Evolutionary conservation across 768 basidiomycete species (phyloP).

Genomic region (Mycena rebaudengoi): DNA sequence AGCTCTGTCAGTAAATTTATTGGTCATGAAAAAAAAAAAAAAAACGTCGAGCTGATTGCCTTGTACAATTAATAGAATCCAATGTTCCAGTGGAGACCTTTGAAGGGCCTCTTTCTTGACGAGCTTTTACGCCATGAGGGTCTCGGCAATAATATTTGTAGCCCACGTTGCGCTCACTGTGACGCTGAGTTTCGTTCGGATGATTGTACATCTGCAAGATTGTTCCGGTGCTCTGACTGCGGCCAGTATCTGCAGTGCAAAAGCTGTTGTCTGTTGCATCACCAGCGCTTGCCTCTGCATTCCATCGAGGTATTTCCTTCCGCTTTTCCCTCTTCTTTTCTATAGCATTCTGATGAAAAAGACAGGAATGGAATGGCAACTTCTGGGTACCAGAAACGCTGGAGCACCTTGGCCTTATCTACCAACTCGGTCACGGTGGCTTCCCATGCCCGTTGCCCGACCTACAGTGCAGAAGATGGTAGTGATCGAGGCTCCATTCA

Average conservation of each 20-base stretch:
- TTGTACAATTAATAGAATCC: conserved; percentile 13
- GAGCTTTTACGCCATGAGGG: conserved; percentile 9
- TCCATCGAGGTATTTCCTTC: background rate
- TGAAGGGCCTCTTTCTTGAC: background rate
- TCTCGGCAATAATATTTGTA: background rate
- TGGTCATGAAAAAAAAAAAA: too few species aligned
- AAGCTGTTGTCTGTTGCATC: background rate
- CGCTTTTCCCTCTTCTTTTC: too few species aligned
- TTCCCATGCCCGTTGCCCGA: too few species aligned
- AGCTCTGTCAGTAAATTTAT: conserved; percentile 1
- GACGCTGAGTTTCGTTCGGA: too few species aligned
- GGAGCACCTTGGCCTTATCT: too few species aligned
- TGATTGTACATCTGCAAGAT: background rate
- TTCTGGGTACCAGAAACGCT: too few species aligned
- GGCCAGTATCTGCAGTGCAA: conserved; percentile 4
- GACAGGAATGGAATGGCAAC: too few species aligned
- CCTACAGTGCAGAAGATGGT: too few species aligned
- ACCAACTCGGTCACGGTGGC: too few species aligned
- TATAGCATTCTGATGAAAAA: too few species aligned
- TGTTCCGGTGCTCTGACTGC: conserved; percentile 4
- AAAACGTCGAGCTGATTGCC: too few species aligned
- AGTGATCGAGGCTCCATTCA: too few species aligned
- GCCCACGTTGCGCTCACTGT: conserved; percentile 3
- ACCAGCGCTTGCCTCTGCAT: background rate
- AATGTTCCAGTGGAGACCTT: conserved; percentile 7